phyloP scores from a whole-genome alignment of 352 stramenopile species.

The Pythium sp. region DNA sequence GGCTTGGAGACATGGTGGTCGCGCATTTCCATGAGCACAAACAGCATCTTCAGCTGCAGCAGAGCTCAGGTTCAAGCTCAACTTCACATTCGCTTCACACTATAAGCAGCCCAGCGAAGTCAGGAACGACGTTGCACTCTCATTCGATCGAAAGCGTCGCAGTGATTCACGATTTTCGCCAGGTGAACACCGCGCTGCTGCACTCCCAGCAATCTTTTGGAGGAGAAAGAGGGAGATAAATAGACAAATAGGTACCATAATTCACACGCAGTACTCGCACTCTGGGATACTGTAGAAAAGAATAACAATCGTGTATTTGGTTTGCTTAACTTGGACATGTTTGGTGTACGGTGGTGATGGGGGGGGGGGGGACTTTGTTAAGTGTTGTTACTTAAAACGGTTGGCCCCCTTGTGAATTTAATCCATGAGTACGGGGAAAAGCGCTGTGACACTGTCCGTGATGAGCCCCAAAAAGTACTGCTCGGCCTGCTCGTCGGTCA shows the following conservation, averaged over 20 bases:
- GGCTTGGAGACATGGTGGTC: conserved; percentile 41
- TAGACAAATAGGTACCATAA: not conserved
- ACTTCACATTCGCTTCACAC: not conserved
- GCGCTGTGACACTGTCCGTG: conserved; percentile 92
- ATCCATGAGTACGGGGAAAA: conserved; percentile 88
- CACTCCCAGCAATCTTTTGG: conserved; percentile 32
- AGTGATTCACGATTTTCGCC: conserved; percentile 51
- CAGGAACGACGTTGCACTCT: conserved; percentile 3
- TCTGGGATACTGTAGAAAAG: not conserved
- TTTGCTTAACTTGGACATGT: not conserved
- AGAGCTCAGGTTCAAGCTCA: not conserved
- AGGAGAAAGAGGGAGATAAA: not conserved
- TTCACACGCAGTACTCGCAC: not conserved
- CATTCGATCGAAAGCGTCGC: conserved; percentile 24
- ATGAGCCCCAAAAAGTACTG: conserved; percentile 97
- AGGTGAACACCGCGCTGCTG: conserved; percentile 37
- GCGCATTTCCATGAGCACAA: conserved; percentile 40
- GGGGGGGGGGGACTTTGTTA: not conserved
- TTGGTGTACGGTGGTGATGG: not conserved
- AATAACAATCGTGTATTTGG: conserved; percentile 11
- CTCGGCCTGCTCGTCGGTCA: conserved; percentile 97
- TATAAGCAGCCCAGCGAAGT: conserved; percentile 2
- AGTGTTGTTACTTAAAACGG: conserved; percentile 48
- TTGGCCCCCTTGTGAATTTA: conserved; percentile 86
- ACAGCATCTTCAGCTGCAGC: conserved; percentile 19